phyloP scores from a whole-genome alignment of 805 yeast species.

The Ogataea naganishii region DNA sequence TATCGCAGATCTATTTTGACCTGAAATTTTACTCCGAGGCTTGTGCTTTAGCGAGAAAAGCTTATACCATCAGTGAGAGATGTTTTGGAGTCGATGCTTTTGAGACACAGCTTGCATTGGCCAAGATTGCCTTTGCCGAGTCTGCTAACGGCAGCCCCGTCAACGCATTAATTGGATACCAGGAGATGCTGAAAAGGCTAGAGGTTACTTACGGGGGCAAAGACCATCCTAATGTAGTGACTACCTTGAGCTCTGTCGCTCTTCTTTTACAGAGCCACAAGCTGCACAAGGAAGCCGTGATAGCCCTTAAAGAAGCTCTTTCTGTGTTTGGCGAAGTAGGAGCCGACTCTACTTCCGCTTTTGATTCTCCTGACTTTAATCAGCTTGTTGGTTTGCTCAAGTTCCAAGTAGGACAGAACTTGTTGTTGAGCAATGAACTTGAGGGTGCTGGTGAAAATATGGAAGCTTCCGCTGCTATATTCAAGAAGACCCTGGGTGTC shows the following conservation, averaged over 20 bases:
- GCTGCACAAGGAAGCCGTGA: conserved; percentile 37
- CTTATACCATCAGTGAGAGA: conserved; percentile 72
- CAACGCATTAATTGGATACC: conserved; percentile 55
- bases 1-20: conserved; percentile 62
- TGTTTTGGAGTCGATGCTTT: conserved; percentile 71
- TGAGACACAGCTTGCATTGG: conserved; percentile 62
- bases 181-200: conserved; percentile 55
- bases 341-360: conserved; percentile 39
- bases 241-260: conserved; percentile 54
- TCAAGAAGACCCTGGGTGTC: conserved; percentile 53
- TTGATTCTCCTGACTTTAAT: too few relatives aligned
- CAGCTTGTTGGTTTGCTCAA: conserved; percentile 56
- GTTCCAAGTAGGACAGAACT: conserved; percentile 61
- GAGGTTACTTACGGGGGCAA: conserved; percentile 40
- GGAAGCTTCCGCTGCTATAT: conserved; percentile 46
- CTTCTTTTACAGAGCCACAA: conserved; percentile 47
- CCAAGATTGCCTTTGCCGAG: conserved; percentile 71
- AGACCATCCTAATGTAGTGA: conserved; percentile 62
- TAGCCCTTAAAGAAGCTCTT: conserved; percentile 45
- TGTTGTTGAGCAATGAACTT: conserved; percentile 42
- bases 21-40: conserved; percentile 51
- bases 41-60: conserved; percentile 52
- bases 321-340: conserved; percentile 39
- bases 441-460: conserved; percentile 49
- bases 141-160: conserved; percentile 45